Conservation (phyloP, 305 asterid genomes). For the Solanum chacoense region DNA sequence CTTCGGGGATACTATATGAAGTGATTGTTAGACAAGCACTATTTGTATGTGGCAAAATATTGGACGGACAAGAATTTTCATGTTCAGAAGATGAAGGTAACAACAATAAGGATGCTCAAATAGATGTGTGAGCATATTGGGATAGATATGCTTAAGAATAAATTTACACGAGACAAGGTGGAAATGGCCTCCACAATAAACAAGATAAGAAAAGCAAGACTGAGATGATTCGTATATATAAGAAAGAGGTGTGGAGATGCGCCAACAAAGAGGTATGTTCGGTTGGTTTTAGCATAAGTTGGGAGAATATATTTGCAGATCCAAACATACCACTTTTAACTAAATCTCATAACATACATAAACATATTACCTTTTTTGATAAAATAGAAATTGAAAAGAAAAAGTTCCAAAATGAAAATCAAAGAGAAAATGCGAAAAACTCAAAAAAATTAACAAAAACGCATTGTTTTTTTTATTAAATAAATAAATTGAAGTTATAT, state of each 20-base stretch:
- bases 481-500: too few relatives aligned
- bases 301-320: too few relatives aligned
- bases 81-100: neutral
- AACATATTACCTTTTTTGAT: neutral
- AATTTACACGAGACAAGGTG: neutral
- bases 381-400: neutral
- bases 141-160: neutral
- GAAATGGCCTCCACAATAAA: neutral
- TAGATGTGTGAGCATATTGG: too few relatives aligned
- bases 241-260: neutral
- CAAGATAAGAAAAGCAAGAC: too few relatives aligned
- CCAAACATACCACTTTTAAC: neutral
- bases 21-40: neutral
- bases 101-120: neutral
- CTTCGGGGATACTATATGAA: neutral
- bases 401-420: neutral
- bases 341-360: neutral
- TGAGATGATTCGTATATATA: too few relatives aligned
- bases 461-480: neutral
- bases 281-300: neutral
- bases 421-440: neutral
- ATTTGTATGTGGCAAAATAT: neutral
- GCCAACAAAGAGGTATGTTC: neutral
- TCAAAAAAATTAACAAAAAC: neutral
- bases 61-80: neutral